A percentile compares a stretch with the other conserved stretches of the same genome.
Conservation (phyloP, 768 basidiomycete genomes). For the Russula earlei region DNA sequence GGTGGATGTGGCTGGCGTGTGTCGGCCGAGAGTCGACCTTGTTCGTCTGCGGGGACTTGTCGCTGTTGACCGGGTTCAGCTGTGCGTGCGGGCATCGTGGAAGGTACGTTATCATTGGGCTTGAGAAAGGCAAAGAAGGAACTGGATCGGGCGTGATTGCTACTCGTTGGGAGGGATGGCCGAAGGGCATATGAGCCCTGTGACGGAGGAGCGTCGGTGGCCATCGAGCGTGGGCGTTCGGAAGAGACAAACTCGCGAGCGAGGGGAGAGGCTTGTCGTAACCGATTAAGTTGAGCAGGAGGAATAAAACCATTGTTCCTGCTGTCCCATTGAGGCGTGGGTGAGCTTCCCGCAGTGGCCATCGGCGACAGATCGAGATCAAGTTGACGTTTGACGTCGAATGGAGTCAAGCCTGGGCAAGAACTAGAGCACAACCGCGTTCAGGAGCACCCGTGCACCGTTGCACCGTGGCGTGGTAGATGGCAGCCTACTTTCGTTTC, state of each 20-base stretch:
- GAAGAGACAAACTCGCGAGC: slow-evolving; percentile 20
- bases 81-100: slow-evolving; percentile 12
- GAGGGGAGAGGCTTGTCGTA: slow-evolving; percentile 24
- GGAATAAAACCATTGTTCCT: slow-evolving; percentile 31
- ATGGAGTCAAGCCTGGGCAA: no score
- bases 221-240: slow-evolving; percentile 15
- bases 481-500: no score
- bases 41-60: slow-evolving; percentile 5
- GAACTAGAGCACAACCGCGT: no score
- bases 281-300: slow-evolving; percentile 29
- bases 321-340: slow-evolving; percentile 30
- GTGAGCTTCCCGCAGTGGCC: slow-evolving; percentile 18
- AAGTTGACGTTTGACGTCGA: no score
- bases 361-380: not conserved
- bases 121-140: slow-evolving; percentile 58
- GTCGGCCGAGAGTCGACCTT: slow-evolving; percentile 3
- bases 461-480: no score
- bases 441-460: no score
- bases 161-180: slow-evolving; percentile 19
- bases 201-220: not conserved
- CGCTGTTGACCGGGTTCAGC: not conserved
- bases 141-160: slow-evolving; percentile 42
- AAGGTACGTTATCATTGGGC: slow-evolving; percentile 26
- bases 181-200: slow-evolving; percentile 8
- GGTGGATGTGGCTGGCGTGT: not conserved